Evolutionary conservation across 164 flowering plant species (phyloP).

Genomic region (Magnolia officinalis): DNA sequence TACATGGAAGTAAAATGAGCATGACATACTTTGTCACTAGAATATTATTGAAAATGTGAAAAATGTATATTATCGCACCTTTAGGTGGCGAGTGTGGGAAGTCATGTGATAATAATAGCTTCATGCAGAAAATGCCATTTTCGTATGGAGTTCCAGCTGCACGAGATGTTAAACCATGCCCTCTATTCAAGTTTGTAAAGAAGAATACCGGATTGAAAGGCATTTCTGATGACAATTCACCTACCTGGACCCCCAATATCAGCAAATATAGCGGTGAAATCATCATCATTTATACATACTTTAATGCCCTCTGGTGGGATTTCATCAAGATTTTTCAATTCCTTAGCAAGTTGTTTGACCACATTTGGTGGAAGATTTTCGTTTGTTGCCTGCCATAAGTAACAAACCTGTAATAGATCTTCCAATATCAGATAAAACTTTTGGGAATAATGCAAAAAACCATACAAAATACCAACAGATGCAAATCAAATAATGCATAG

Average conservation of each 20-base stretch:
- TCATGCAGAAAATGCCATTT: constrained; percentile 93
- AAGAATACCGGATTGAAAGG: neutral
- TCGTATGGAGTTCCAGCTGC: constrained; percentile 99
- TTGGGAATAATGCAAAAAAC: too few relatives aligned
- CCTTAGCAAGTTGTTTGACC: constrained; percentile 90
- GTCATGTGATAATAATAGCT: constrained; percentile 73
- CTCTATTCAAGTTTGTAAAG: neutral
- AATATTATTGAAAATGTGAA: neutral
- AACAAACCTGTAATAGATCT: too few relatives aligned
- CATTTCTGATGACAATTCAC: constrained; percentile 6
- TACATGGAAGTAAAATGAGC: neutral
- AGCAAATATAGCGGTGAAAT: constrained; percentile 89
- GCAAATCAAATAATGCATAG: too few relatives aligned
- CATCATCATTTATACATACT: constrained; percentile 85
- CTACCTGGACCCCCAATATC: constrained; percentile 97
- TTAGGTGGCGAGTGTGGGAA: constrained; percentile 96
- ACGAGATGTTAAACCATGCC: constrained; percentile 12
- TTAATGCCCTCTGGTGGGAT: constrained; percentile 97
- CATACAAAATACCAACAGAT: neutral
- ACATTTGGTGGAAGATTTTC: constrained; percentile 99
- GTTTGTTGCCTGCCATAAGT: constrained; percentile 76
- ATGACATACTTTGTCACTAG: too few relatives aligned
- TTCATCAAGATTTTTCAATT: constrained; percentile 93
- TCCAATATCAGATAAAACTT: too few relatives aligned
- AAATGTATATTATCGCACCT: constrained; percentile 41